These are phyloP conservation scores for Penicillium manginii DNA, from an alignment of 495 filamentous ascomycete species.

Conservation along the genomic window DNA sequence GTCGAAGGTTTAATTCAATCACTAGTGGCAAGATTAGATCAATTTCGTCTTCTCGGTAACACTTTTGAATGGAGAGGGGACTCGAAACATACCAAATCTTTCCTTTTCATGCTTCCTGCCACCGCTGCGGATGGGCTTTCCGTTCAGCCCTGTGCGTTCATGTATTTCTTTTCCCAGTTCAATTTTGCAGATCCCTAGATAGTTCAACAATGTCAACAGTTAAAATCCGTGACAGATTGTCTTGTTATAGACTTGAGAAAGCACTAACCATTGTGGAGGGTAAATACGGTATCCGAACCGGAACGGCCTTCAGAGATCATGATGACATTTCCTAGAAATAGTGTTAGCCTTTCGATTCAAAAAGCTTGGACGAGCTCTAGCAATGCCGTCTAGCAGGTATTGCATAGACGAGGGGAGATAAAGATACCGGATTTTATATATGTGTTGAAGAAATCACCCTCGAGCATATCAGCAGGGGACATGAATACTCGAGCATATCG, in stretches of 20 bases:
- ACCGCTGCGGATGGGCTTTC: conserved; percentile 64
- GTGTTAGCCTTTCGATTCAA: conserved; percentile 4
- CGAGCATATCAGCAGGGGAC: conserved; percentile 70
- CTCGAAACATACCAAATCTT: conserved; percentile 52
- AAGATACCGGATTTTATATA: conserved; percentile 82
- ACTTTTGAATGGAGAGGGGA: not conserved
- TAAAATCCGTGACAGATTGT: not conserved
- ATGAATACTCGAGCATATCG: conserved; percentile 74
- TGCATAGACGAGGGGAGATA: conserved; percentile 35
- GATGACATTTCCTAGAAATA: conserved; percentile 70
- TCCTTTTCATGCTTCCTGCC: conserved; percentile 64
- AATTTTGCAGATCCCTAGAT: conserved; percentile 69
- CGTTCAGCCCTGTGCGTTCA: conserved; percentile 81
- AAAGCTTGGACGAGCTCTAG: not conserved
- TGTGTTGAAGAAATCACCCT: conserved; percentile 78
- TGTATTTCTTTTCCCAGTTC: conserved; percentile 83
- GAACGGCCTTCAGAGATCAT: conserved; percentile 88
- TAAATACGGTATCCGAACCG: conserved; percentile 80
- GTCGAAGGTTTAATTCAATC: conserved; percentile 79
- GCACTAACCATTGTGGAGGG: conserved; percentile 66
- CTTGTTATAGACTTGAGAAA: not conserved
- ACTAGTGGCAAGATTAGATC: conserved; percentile 49
- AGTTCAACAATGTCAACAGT: not conserved
- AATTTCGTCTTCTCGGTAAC: not conserved
- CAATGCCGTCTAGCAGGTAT: not conserved